phyloP scores from a whole-genome alignment of 768 basidiomycete species.

The Termitomyces sp. region DNA sequence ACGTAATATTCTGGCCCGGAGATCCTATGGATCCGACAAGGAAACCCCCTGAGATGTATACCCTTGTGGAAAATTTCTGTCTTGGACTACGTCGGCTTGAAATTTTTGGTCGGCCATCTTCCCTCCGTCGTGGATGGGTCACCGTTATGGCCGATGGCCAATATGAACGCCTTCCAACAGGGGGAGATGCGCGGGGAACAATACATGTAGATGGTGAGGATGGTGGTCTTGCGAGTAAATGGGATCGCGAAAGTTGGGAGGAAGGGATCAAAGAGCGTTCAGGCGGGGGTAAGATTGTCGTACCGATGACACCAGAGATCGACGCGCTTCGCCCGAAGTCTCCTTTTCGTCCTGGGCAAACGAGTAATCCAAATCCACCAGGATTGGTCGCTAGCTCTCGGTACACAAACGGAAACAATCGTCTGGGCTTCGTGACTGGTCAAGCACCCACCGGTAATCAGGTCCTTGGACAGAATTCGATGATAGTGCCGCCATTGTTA shows the following conservation, averaged over 20 bases:
- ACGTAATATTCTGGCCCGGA: constrained; percentile 96
- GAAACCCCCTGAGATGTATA: constrained; percentile 95
- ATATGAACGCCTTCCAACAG: constrained; percentile 41
- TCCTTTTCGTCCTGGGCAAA: constrained; percentile 45
- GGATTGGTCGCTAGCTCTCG: constrained; percentile 12
- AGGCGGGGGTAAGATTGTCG: constrained; percentile 53
- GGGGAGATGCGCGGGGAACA: constrained; percentile 21
- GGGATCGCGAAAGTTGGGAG: constrained; percentile 66
- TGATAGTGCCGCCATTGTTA: constrained; percentile 28
- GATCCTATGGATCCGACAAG: constrained; percentile 75
- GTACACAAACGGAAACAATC: constrained; percentile 10
- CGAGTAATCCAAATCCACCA: constrained; percentile 11
- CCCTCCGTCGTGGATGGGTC: constrained; percentile 86
- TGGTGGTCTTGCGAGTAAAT: constrained; percentile 38
- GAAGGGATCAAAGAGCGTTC: constrained; percentile 48
- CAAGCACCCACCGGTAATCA: constrained; percentile 14
- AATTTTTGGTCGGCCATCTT: constrained; percentile 72
- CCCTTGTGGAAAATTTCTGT: constrained; percentile 96
- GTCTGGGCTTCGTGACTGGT: constrained; percentile 20
- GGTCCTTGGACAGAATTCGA: constrained; percentile 25
- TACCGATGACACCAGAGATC: constrained; percentile 74
- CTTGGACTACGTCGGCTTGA: constrained; percentile 89
- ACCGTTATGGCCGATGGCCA: constrained; percentile 70
- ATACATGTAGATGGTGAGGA: constrained; percentile 35
- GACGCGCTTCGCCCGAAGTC: constrained; percentile 84